Evolutionary conservation across 2,329 filamentous ascomycete species (phyloP).

Genomic region (Fusarium zealandicum): DNA sequence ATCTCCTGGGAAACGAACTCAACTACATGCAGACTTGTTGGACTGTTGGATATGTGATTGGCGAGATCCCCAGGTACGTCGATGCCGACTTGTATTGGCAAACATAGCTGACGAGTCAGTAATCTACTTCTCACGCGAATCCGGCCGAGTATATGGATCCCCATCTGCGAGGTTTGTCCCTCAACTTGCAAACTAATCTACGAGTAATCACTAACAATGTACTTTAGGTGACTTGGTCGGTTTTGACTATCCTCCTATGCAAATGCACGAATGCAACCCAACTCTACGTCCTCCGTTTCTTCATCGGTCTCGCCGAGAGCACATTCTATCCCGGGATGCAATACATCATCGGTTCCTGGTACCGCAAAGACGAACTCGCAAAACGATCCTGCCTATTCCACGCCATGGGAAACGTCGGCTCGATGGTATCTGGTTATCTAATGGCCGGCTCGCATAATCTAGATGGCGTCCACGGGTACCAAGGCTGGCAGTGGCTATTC

Average conservation of each 20-base stretch:
- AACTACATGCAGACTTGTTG: constrained; percentile 63
- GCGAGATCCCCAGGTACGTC: constrained; percentile 45
- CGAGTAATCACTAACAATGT: background rate
- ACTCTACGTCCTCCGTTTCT: constrained; percentile 52
- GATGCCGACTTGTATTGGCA: fast-evolving
- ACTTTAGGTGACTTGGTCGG: constrained; percentile 40
- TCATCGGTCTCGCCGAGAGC: constrained; percentile 52
- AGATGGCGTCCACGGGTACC: constrained; percentile 52
- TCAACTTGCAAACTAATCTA: fast-evolving
- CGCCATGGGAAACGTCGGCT: constrained; percentile 41
- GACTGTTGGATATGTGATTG: constrained; percentile 67
- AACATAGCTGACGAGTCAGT: constrained; percentile 13
- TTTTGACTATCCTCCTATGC: constrained; percentile 42
- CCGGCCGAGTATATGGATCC: constrained; percentile 52
- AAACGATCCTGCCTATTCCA: constrained; percentile 54
- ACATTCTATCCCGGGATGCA: constrained; percentile 50
- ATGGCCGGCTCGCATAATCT: constrained; percentile 51
- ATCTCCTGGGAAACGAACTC: constrained; percentile 52
- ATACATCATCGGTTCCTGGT: constrained; percentile 54
- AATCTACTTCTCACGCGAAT: constrained; percentile 50
- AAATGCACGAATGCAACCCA: constrained; percentile 45
- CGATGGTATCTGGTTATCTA: constrained; percentile 44
- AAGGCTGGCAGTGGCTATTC: constrained; percentile 55
- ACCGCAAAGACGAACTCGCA: constrained; percentile 52
- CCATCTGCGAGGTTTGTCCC: constrained; percentile 42